Conservation (phyloP, 352 stramenopile species). For the Phytophthora agathidicida region DNA sequence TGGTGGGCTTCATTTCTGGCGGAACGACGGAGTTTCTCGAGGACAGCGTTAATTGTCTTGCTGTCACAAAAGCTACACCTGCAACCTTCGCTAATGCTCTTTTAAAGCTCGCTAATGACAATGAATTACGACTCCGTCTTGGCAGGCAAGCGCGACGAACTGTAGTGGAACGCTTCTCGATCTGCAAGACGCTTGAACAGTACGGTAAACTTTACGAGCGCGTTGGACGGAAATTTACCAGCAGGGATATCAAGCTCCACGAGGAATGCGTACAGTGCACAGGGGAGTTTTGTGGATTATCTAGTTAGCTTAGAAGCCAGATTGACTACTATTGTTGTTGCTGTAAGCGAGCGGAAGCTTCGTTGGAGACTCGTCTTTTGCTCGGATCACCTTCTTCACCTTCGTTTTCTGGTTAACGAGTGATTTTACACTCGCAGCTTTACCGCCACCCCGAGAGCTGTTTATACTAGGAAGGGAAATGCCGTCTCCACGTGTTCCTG, state of each 20-base stretch:
- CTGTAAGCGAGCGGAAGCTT: slow-evolving; percentile 30
- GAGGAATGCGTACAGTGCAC: neutral
- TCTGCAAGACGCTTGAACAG: slow-evolving; percentile 25
- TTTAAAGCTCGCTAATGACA: slow-evolving; percentile 33
- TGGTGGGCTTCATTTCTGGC: slow-evolving; percentile 54
- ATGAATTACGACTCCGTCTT: slow-evolving; percentile 24
- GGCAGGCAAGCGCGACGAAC: slow-evolving; percentile 43
- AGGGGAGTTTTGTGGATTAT: slow-evolving; percentile 11
- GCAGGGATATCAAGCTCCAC: neutral
- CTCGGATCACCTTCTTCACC: slow-evolving; percentile 30
- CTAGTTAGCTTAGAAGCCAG: slow-evolving; percentile 20
- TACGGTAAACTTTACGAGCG: slow-evolving; percentile 52
- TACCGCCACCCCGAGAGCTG: slow-evolving; percentile 30
- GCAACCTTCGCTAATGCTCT: slow-evolving; percentile 35
- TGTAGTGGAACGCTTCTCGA: slow-evolving; percentile 42
- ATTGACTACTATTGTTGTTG: slow-evolving; percentile 30
- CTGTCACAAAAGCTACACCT: slow-evolving; percentile 38
- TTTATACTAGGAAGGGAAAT: slow-evolving; percentile 48
- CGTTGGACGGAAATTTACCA: slow-evolving; percentile 6
- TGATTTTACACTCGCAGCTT: slow-evolving; percentile 42
- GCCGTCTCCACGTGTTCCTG: slow-evolving; percentile 58
- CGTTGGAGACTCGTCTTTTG: slow-evolving; percentile 28
- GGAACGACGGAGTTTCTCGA: slow-evolving; percentile 55
- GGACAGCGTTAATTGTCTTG: slow-evolving; percentile 49
- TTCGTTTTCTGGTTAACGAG: slow-evolving; percentile 48